Conservation (phyloP, 768 basidiomycete genomes). For the Stropharia rugosoannulata region DNA sequence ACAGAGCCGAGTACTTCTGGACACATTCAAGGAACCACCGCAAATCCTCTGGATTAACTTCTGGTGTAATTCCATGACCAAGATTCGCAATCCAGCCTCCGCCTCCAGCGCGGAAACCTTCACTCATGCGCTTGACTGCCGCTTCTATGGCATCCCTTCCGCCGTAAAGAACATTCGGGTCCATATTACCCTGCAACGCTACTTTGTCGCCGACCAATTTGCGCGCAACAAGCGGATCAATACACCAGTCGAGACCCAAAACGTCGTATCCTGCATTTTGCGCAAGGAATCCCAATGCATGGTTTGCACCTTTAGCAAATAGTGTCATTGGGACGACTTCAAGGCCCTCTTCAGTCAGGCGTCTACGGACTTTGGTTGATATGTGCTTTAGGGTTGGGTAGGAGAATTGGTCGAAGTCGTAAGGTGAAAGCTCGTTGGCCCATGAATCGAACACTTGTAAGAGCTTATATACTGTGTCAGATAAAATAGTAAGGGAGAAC, state of each 20-base stretch:
- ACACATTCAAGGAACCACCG: slow-evolving; percentile 90
- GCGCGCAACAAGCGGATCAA: slow-evolving; percentile 74
- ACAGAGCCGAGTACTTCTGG: slow-evolving; percentile 67
- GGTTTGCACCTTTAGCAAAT: slow-evolving; percentile 93
- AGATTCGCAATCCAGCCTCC: slow-evolving; percentile 96
- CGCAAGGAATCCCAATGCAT: slow-evolving; percentile 60
- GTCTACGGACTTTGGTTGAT: slow-evolving; percentile 60
- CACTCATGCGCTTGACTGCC: slow-evolving; percentile 80
- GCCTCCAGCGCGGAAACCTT: slow-evolving; percentile 64
- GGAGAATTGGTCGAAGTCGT: slow-evolving; percentile 84
- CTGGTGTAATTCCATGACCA: slow-evolving; percentile 96
- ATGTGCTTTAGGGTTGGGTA: slow-evolving; percentile 79
- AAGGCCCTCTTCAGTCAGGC: slow-evolving; percentile 52
- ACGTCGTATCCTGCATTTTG: slow-evolving; percentile 77
- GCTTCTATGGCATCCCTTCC: slow-evolving; percentile 83
- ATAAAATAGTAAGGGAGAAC: neutral
- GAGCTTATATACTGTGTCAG: slow-evolving; percentile 48
- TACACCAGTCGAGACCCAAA: slow-evolving; percentile 90
- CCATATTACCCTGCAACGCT: slow-evolving; percentile 90
- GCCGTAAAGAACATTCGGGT: slow-evolving; percentile 85
- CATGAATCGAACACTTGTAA: slow-evolving; percentile 98
- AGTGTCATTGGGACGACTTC: slow-evolving; percentile 79
- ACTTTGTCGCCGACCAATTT: slow-evolving; percentile 57
- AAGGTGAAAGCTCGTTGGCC: slow-evolving; percentile 88
- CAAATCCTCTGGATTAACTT: slow-evolving; percentile 91